phyloP scores from a whole-genome alignment of 345 rosid species.

The Dimocarpus longan region DNA sequence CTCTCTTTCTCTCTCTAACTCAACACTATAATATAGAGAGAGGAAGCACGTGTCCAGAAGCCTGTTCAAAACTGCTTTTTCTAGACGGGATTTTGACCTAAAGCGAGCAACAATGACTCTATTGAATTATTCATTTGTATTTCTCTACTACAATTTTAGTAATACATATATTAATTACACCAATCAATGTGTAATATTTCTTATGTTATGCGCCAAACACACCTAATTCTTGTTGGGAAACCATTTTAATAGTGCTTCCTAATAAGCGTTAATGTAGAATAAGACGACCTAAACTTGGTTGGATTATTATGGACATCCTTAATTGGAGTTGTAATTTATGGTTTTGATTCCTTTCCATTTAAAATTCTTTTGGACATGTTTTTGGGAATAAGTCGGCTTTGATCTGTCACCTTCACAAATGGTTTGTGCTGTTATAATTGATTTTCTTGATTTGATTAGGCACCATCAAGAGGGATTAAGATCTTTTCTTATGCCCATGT shows the following conservation, averaged over 20 bases:
- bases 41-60: conserved; percentile 34
- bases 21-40: not conserved
- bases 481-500: too few species aligned
- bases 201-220: conserved; percentile 11
- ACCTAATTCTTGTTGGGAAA: not conserved
- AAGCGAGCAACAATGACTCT: not conserved
- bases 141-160: not conserved
- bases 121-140: not conserved
- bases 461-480: not conserved
- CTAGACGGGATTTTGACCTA: conserved; percentile 22
- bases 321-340: not conserved
- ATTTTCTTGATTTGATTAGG: not conserved
- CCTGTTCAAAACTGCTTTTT: conserved; percentile 9
- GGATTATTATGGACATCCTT: not conserved
- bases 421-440: not conserved
- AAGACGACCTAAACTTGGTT: not conserved
- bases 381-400: not conserved
- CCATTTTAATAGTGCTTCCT: not conserved
- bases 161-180: not conserved
- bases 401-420: not conserved
- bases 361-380: not conserved
- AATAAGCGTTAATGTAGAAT: not conserved
- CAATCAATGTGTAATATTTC: not conserved
- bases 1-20: not conserved
- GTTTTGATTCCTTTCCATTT: not conserved